A percentile compares a stretch with the other conserved stretches of the same genome.
These are phyloP conservation scores for Prillingera fragicola DNA, from an alignment of 1,284 basidiomycete species.

Conservation along the genomic window DNA sequence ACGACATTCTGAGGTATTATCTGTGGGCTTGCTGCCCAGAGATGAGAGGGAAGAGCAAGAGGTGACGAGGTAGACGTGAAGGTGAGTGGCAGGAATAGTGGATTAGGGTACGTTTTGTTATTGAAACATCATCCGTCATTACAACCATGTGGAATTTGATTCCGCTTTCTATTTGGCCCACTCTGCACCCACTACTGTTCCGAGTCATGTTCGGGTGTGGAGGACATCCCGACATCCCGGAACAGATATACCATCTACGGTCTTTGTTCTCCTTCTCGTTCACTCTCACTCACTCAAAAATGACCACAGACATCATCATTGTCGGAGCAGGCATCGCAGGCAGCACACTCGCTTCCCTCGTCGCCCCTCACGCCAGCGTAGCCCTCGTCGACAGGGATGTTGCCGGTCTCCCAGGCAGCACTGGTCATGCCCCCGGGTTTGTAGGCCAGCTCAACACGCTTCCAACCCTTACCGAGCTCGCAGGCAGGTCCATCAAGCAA, in stretches of 20 bases:
- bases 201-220: too few species aligned
- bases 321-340: conserved; percentile 30
- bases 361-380: conserved; percentile 50
- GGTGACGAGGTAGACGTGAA: too few species aligned
- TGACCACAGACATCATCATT: conserved; percentile 30
- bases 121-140: too few species aligned
- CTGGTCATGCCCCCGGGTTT: conserved; percentile 31
- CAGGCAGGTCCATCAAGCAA: conserved; percentile 14
- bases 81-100: too few species aligned
- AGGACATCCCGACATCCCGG: too few species aligned
- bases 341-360: conserved; percentile 43
- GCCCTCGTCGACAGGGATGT: conserved; percentile 48
- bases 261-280: too few species aligned
- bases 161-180: too few species aligned
- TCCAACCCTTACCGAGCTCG: conserved; percentile 21
- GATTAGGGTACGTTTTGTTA: too few species aligned
- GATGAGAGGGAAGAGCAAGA: background rate
- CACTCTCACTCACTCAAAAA: too few species aligned
- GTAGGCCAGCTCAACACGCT: conserved; percentile 25
- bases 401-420: conserved; percentile 21
- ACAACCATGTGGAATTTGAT: too few species aligned
- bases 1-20: background rate
- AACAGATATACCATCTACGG: too few species aligned
- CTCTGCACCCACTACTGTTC: too few species aligned
- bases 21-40: background rate